Percentiles rank a stretch among this genome's conserved stretches.
phyloP scores from a whole-genome alignment of 2,329 filamentous ascomycete genomes.

The Nemania sp. region DNA sequence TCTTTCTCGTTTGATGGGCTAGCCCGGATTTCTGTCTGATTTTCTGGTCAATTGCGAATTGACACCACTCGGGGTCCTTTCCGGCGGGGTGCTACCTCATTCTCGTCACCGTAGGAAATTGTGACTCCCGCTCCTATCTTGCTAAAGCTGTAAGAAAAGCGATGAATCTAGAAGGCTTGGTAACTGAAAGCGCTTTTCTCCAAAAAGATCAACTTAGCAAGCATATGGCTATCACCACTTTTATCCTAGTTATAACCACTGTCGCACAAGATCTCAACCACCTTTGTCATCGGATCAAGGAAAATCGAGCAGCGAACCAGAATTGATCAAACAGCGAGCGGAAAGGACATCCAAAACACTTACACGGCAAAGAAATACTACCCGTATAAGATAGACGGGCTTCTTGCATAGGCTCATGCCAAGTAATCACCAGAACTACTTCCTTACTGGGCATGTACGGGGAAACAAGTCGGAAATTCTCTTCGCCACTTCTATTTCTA shows the following conservation, averaged over 20 bases:
- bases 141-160: background rate
- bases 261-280: slow-evolving; percentile 21
- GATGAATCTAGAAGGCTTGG: background rate
- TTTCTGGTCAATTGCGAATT: background rate
- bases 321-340: slow-evolving; percentile 4
- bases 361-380: background rate
- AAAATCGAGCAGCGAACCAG: background rate
- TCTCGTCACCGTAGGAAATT: background rate
- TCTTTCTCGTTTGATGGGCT: background rate
- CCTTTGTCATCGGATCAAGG: slow-evolving; percentile 35
- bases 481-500: background rate
- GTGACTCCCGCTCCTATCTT: background rate
- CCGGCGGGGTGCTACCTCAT: background rate
- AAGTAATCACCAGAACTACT: background rate
- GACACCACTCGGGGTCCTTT: too few relatives aligned
- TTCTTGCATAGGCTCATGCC: background rate
- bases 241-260: background rate
- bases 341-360: slow-evolving; percentile 4
- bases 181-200: background rate
- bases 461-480: slow-evolving; percentile 1
- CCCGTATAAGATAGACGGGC: background rate
- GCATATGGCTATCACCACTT: background rate
- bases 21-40: background rate
- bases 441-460: background rate
- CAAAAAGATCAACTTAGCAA: background rate